Evolutionary conservation across 1,139 yeast genomes (phyloP), one percentile per base, ranked within the genome.

Genomic region (Candida albicans): DNA sequence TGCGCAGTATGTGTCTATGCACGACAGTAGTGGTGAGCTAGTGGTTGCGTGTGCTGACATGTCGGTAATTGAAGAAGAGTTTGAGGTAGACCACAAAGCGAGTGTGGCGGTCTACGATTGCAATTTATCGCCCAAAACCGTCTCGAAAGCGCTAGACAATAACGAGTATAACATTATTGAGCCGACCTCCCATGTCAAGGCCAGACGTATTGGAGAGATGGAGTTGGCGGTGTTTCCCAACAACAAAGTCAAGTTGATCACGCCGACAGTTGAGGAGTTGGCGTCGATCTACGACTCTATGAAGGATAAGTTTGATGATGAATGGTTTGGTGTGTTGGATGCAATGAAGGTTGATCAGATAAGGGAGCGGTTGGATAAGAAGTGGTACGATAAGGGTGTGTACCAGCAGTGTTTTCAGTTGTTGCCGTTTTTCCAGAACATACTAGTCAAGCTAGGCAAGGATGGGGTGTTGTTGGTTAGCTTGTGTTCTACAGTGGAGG

Each of bases 11-110:
- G 74, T 81, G 6, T 82, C 95, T 1, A 73, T 82, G 46, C 93
- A 87, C 55, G 79, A 78, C 46, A 50, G 54, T 0, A 57, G 66
- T 2, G 96, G 96, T 1, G 83, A 77, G 3, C 67, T 89, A 40
- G 58, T 86, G 7, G 69, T 87, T 13, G 96, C 96, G 0, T 82
- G 90, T 58, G 93, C 96, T 3, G 96, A 87, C 57, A 89, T 90
- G 96, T 69, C 69, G 10, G 79, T 85, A 10, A 68, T 84, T 13
- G 88, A 86, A 52, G 47, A 52, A 12, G 67, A 73, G 25, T 68
- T 78, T 25, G 75, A 75, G 48, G 69, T 85, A 2, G 49, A 58
- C 3, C 39, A 60, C 3, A 42, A 57, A 1, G 83, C 87, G 0
- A 52, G 61, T 8, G 62, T 70, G 35, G 73, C 87, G 3, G 70